These are phyloP conservation scores for Melampsora abietis-canadensis DNA, from an alignment of 1,284 basidiomycete genomes.

Conservation along the genomic window DNA sequence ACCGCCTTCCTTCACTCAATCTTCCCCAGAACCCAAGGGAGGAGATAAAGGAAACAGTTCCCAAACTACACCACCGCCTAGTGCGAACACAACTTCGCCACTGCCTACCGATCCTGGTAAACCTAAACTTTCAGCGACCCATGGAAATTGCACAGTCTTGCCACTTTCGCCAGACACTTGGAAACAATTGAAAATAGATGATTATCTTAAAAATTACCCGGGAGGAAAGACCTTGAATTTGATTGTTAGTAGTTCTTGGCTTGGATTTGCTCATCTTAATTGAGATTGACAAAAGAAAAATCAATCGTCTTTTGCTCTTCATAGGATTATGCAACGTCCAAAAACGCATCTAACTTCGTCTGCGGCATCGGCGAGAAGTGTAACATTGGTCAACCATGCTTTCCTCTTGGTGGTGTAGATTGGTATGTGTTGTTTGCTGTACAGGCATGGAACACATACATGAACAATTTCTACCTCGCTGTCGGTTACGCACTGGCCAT, in stretches of 20 bases:
- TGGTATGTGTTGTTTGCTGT: slow-evolving; percentile 38
- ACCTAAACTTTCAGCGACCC: slow-evolving; percentile 8
- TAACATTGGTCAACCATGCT: slow-evolving; percentile 34
- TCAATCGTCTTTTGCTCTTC: background rate
- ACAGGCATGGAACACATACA: slow-evolving; percentile 37
- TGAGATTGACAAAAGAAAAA: background rate
- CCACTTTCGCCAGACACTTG: slow-evolving; percentile 21
- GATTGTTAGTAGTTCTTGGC: background rate
- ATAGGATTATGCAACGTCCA: slow-evolving; percentile 31
- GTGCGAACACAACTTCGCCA: background rate
- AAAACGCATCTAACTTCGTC: slow-evolving; percentile 28
- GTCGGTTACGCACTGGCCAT: slow-evolving; percentile 29
- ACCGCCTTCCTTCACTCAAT: background rate
- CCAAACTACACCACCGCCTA: too few species aligned
- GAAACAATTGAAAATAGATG: slow-evolving; percentile 34
- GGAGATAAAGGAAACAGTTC: too few species aligned
- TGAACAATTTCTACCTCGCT: slow-evolving; percentile 28
- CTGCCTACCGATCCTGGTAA: background rate
- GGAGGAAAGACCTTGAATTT: slow-evolving; percentile 36
- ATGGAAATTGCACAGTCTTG: slow-evolving; percentile 15
- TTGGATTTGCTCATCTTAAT: background rate
- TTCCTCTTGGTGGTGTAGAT: slow-evolving; percentile 16
- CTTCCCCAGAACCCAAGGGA: background rate
- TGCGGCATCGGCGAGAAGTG: slow-evolving; percentile 30
- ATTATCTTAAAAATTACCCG: slow-evolving; percentile 25